phyloP scores from a whole-genome alignment of 768 basidiomycete species.

The Lactarius quietus region DNA sequence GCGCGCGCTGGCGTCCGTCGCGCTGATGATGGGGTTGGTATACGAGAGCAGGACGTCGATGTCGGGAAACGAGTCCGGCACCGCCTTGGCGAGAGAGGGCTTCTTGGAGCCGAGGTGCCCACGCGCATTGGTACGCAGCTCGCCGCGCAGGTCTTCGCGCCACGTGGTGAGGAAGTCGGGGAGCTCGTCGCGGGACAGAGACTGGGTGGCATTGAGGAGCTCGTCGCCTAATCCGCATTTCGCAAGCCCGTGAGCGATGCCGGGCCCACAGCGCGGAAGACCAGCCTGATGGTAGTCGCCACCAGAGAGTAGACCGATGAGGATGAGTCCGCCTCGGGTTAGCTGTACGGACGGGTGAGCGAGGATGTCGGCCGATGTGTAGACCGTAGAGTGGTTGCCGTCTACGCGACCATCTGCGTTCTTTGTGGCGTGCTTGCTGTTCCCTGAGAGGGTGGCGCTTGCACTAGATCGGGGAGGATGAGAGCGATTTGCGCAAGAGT shows the following conservation, averaged over 20 bases:
- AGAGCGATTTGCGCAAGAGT: not conserved
- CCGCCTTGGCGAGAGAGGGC: slow-evolving; percentile 55
- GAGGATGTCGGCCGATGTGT: slow-evolving; percentile 37
- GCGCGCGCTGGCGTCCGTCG: slow-evolving; percentile 44
- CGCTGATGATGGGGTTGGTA: slow-evolving; percentile 70
- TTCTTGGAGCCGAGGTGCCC: slow-evolving; percentile 63
- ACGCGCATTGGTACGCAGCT: slow-evolving; percentile 66
- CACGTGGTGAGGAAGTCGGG: slow-evolving; percentile 55
- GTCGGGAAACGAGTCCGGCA: slow-evolving; percentile 68
- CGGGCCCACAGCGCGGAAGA: slow-evolving; percentile 60
- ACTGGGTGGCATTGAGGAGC: slow-evolving; percentile 56
- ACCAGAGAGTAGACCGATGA: slow-evolving; percentile 82
- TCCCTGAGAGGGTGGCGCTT: slow-evolving; percentile 69
- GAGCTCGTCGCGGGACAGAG: slow-evolving; percentile 41
- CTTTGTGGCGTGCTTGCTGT: slow-evolving; percentile 56
- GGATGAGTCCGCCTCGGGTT: slow-evolving; percentile 63
- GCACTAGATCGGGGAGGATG: slow-evolving; percentile 40
- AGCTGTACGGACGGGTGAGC: slow-evolving; percentile 50
- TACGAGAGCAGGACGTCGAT: slow-evolving; percentile 76
- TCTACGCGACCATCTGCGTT: slow-evolving; percentile 70
- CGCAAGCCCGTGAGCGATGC: slow-evolving; percentile 74
- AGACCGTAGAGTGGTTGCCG: slow-evolving; percentile 58
- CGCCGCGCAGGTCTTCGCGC: slow-evolving; percentile 56
- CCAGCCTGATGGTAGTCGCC: slow-evolving; percentile 85
- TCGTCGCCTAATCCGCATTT: slow-evolving; percentile 77